These are phyloP conservation scores for Rhodotorula sp. DNA, from an alignment of 1,284 basidiomycete species.

Conservation along the genomic window DNA sequence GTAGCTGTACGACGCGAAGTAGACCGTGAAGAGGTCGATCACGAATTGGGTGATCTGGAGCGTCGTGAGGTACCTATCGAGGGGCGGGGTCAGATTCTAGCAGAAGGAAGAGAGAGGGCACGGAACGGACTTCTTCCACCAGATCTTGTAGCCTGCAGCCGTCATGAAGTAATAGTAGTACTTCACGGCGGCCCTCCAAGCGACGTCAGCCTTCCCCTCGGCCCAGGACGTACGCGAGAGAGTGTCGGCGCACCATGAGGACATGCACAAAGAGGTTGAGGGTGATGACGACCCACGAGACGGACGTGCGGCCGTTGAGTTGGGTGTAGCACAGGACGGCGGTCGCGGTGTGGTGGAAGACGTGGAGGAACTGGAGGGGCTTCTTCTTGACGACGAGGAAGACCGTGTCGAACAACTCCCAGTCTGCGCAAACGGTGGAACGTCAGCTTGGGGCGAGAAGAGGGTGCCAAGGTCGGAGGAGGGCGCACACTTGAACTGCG, in stretches of 20 bases:
- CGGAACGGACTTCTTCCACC: conserved; percentile 79
- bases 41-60: conserved; percentile 96
- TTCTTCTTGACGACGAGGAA: conserved; percentile 99
- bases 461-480: background rate
- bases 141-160: conserved; percentile 89
- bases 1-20: conserved; percentile 81
- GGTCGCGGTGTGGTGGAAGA: conserved; percentile 99
- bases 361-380: conserved; percentile 92
- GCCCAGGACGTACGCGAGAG: conserved; percentile 20
- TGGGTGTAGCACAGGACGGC: conserved; percentile 92
- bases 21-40: conserved; percentile 82
- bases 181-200: background rate
- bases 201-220: conserved; percentile 1
- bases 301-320: conserved; percentile 85
- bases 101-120: no score
- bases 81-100: background rate
- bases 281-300: conserved; percentile 93
- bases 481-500: conserved; percentile 38
- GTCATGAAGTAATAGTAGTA: conserved; percentile 94
- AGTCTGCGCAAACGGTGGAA: conserved; percentile 33
- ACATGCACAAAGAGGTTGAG: conserved; percentile 95
- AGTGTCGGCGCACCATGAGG: conserved; percentile 69
- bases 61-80: conserved; percentile 67
- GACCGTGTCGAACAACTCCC: conserved; percentile 91
- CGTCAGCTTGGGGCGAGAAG: background rate